Conservation (phyloP, 768 basidiomycete species). For the Strobilomyces confusus region DNA sequence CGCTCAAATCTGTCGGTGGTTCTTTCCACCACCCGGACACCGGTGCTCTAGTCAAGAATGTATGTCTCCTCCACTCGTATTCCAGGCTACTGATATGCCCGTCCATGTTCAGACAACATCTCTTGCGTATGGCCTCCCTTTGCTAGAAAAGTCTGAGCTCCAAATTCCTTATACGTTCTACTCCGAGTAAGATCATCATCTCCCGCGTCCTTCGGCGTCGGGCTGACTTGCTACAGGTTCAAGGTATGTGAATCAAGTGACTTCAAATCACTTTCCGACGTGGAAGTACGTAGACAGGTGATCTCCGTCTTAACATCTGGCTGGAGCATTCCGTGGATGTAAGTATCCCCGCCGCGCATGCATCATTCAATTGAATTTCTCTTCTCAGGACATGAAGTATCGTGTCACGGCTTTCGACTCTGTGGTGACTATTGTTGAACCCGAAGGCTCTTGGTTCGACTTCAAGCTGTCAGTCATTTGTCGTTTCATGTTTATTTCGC, state of each 20-base stretch:
- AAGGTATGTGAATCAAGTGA: constrained; percentile 40
- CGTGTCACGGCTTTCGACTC: constrained; percentile 73
- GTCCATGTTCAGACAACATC: constrained; percentile 50
- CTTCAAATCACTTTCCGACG: constrained; percentile 1
- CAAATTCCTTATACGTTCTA: constrained; percentile 70
- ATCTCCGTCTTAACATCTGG: constrained; percentile 70
- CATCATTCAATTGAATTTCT: background rate
- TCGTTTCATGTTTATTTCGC: background rate
- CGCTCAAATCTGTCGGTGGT: constrained; percentile 60
- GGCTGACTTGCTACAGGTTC: constrained; percentile 40
- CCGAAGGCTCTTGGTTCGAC: constrained; percentile 73
- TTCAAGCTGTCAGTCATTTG: constrained; percentile 64
- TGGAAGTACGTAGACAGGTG: constrained; percentile 54
- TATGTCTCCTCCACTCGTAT: constrained; percentile 28
- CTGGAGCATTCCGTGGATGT: constrained; percentile 68
- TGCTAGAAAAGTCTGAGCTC: constrained; percentile 55
- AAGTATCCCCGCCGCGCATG: constrained; percentile 16
- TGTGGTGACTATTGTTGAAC: constrained; percentile 75
- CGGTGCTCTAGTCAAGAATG: constrained; percentile 67
- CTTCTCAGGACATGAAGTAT: constrained; percentile 48
- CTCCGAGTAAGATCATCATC: constrained; percentile 63
- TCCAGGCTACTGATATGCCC: background rate
- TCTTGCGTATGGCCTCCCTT: constrained; percentile 46
- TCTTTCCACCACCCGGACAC: constrained; percentile 66
- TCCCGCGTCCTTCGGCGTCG: background rate